Evolutionary conservation across 2,329 filamentous ascomycete species (phyloP), one percentile per base, ranked within the genome.

Genomic region (Beauveria australis): DNA sequence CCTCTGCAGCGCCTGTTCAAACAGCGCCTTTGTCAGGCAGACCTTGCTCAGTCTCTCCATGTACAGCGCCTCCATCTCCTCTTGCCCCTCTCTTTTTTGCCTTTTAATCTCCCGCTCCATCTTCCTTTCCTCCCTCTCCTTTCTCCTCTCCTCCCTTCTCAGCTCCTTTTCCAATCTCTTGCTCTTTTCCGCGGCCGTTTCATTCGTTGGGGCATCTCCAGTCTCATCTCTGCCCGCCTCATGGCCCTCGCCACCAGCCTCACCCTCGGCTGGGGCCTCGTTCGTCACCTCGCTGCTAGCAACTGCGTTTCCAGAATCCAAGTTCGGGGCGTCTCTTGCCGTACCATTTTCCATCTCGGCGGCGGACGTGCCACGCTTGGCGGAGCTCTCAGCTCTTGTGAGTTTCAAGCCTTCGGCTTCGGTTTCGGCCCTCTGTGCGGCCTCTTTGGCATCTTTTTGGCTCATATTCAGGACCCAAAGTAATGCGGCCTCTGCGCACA

Each of bases 401-500:
- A 37, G 33, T 37, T 14, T 37, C 33, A 37, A 6, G 33, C 12
- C 12, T 37, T 37, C 22, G 24, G 24, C 46, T 9, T 48, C 5
- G 7, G 12, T 19, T 10, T 40, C 2, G n/a, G 26, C 37, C 9
- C 14, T 24, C 16, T 28, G n/a, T 18, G 33, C 22, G 0, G 26
- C 40, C 24, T 46, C 53, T 10, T 18, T 22, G 26, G 40, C 53
- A 2, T n/a, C 22, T 5, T 16, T 37, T 24, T 33, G 53, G 10
- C n/a, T 37, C 41, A 40, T 5, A 7, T 48, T 43, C 22, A 56
- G 22, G 4, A 56, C 18, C 46, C 55, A 59, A 3, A 49, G 46
- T 9, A 59, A 18, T 3, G 55, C 55, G 1, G 55, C 55, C n/a
- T 59, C 55, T n/a, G 46, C 78, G 22, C 74, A 75, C 24, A 81